A percentile compares a stretch with the other conserved stretches of the same genome.
These are phyloP conservation scores for Phytophthora citrophthora DNA, from an alignment of 352 stramenopile species.

Conservation along the genomic window DNA sequence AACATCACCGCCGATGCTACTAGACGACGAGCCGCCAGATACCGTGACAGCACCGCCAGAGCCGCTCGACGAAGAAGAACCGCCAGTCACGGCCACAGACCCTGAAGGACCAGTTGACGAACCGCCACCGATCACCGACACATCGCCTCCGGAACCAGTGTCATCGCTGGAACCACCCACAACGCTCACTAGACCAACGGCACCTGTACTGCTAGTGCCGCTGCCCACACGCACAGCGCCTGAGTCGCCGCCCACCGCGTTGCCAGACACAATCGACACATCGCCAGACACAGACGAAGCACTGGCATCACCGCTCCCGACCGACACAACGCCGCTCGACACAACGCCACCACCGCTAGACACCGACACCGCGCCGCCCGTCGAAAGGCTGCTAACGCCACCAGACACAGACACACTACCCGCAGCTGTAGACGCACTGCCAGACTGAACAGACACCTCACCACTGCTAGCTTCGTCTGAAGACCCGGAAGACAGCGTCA, in stretches of 20 bases:
- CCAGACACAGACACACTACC: neutral
- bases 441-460: neutral
- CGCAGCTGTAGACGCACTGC: neutral
- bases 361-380: neutral
- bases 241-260: neutral
- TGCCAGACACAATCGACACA: neutral
- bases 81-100: constrained; percentile 18
- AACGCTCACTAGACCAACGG: constrained; percentile 19
- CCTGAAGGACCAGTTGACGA: constrained; percentile 5
- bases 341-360: neutral
- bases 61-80: constrained; percentile 24
- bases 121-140: constrained; percentile 13
- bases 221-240: constrained; percentile 4
- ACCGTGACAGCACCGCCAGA: constrained; percentile 17
- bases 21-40: constrained; percentile 28
- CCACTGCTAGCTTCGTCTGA: neutral
- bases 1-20: constrained; percentile 29
- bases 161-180: constrained; percentile 16
- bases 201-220: constrained; percentile 16
- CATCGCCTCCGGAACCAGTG: constrained; percentile 5
- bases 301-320: neutral
- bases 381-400: neutral
- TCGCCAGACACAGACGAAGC: neutral
- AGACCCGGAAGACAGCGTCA: neutral
- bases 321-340: neutral